Evolutionary conservation across 192 early-diverging fungal species (phyloP), one percentile per base, ranked within the genome.

Genomic region (Coemansia sp.): DNA sequence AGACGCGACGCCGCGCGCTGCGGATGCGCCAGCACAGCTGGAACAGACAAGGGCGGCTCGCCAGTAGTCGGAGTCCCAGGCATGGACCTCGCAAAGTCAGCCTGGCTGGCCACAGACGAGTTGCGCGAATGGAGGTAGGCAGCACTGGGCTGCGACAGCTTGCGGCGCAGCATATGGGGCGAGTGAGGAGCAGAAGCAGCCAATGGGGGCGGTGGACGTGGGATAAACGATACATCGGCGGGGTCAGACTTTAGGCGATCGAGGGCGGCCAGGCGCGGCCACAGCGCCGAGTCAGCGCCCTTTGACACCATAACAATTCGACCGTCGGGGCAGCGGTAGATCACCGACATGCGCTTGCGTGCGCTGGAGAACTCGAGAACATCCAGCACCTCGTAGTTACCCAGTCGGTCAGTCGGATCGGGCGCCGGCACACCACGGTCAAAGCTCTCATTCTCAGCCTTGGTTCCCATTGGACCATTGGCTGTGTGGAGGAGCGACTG

Each of bases 201-300:
- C 11, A 8, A 11, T 10, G 62, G 61, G 24, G 58, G 46, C 26
- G 56, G 38, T 4, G 68, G 74, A 6, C 64, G 68, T 6, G 76
- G 76, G 50, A 58, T 58, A 21, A 72, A 79, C 26, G 66, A 50
- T 6, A 37, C 17, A 19, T 72, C 69, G 15, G 37, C 32, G 8
- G 65, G 44, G 15, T 69, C 58, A 1, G 76, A 79, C 8, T 29
- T 36, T 11, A 80, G 17, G 3, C 12, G 27, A 12, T 62, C 72
- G 14, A 68, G 39, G n/a, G 32, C 26, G 3, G 61, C 10, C 27
- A 89, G 73, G 2, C 88, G 81, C 52, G 87, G 89, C 54, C 91
- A 73, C 53, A 96, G 84, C 19, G 93, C 87, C 7, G 92, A 93
- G 69, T 96, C 94, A 1, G 94, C 94, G 24, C 95, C 95, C 82